These are phyloP conservation scores for Ganoderma leucocontextum DNA, from an alignment of 1,284 basidiomycete species.

Conservation along the genomic window DNA sequence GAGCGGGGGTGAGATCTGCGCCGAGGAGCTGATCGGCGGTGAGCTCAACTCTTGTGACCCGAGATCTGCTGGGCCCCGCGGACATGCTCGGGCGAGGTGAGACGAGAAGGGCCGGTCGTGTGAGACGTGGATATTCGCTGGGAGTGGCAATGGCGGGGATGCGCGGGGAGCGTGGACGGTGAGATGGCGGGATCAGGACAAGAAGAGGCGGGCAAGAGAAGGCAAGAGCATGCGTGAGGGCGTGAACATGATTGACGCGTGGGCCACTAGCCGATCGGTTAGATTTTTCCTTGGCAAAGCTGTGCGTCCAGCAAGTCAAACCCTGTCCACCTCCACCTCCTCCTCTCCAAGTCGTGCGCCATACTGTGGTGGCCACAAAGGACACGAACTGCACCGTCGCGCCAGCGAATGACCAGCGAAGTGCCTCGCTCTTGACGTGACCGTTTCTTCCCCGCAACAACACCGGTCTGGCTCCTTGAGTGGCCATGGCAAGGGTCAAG, in stretches of 20 bases:
- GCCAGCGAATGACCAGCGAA: neutral
- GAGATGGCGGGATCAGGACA: neutral
- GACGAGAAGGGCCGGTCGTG: neutral
- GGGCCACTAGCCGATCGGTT: neutral
- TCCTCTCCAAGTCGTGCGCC: no score
- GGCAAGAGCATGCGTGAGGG: neutral
- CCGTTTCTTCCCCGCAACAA: neutral
- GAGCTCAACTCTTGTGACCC: conserved; percentile 28
- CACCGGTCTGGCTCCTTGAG: neutral
- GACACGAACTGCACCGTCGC: no score
- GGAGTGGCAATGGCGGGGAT: neutral
- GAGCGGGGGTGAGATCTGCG: conserved; percentile 24
- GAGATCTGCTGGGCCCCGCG: conserved; percentile 26
- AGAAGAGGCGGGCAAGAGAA: neutral
- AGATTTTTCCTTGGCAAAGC: neutral
- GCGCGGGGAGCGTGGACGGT: neutral
- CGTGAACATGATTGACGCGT: neutral
- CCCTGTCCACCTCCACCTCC: neutral
- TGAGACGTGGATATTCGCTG: neutral
- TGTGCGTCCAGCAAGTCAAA: neutral
- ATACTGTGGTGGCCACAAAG: no score
- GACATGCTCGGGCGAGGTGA: conserved; percentile 14
- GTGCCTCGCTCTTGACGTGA: neutral
- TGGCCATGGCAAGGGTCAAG: neutral
- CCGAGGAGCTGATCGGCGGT: conserved; percentile 34